Conservation (phyloP, 2,329 filamentous ascomycete species). For the Dryadomyces quercivorus region DNA sequence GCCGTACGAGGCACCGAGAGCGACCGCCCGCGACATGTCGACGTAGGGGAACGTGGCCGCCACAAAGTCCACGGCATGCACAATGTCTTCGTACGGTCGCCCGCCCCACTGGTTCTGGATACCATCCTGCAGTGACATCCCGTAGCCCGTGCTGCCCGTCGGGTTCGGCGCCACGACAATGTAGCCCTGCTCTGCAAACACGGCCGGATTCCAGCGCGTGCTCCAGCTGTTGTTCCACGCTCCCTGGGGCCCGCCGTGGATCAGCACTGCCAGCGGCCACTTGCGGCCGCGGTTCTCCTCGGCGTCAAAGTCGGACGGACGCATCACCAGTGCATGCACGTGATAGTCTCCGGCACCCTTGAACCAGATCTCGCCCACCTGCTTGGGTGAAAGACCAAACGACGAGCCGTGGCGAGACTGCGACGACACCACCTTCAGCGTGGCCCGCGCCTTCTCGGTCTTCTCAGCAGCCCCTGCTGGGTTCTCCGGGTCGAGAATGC, state of each 20-base stretch:
- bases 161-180: conserved; percentile 73
- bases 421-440: conserved; percentile 42
- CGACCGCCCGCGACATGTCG: conserved; percentile 57
- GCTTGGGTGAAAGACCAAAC: conserved; percentile 51
- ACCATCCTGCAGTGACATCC: conserved; percentile 62
- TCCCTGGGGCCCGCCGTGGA: conserved; percentile 74
- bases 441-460: conserved; percentile 2
- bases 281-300: conserved; percentile 37
- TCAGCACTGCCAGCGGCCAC: conserved; percentile 67
- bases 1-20: conserved; percentile 62
- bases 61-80: conserved; percentile 65
- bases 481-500: conserved; percentile 36
- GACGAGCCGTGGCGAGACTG: conserved; percentile 51
- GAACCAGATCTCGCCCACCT: conserved; percentile 60
- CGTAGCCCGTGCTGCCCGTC: conserved; percentile 73
- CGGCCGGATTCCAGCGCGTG: conserved; percentile 74
- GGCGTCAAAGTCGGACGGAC: conserved; percentile 54
- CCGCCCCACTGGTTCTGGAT: conserved; percentile 79
- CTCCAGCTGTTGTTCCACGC: conserved; percentile 68
- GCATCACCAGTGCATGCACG: conserved; percentile 59
- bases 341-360: conserved; percentile 49
- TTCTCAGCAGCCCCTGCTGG: no score
- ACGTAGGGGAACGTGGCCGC: conserved; percentile 52
- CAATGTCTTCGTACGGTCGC: conserved; percentile 71
- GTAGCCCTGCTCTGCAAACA: conserved; percentile 82